phyloP scores from a whole-genome alignment of 106 monocot species.

The Iris macrosiphon region DNA sequence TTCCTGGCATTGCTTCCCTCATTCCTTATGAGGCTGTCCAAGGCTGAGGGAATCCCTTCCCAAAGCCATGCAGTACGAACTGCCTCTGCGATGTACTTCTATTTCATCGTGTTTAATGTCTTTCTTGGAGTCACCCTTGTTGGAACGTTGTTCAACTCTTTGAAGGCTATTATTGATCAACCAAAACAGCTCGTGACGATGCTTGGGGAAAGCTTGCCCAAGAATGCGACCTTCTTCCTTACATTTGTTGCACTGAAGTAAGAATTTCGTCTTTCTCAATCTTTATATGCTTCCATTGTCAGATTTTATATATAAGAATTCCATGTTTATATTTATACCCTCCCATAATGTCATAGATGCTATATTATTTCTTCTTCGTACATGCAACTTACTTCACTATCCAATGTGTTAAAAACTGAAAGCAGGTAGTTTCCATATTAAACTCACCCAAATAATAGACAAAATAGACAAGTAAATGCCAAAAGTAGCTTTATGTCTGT shows the following conservation, averaged over 20 bases:
- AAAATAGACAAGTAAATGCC: too few relatives aligned
- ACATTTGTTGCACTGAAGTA: constrained; percentile 90
- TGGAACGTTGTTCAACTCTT: constrained; percentile 39
- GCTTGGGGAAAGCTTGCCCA: constrained; percentile 57
- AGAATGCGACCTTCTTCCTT: constrained; percentile 77
- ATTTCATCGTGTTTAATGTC: constrained; percentile 85
- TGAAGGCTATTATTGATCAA: constrained; percentile 41
- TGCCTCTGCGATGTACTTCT: constrained; percentile 83
- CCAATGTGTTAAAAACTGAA: too few relatives aligned
- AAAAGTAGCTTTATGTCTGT: too few relatives aligned
- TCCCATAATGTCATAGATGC: too few relatives aligned
- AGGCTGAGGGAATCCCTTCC: constrained; percentile 62
- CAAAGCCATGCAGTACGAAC: constrained; percentile 57
- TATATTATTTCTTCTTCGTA: too few relatives aligned
- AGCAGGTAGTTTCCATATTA: too few relatives aligned
- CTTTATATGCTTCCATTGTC: too few relatives aligned
- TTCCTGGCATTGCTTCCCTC: constrained; percentile 75
- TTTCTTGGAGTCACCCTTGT: constrained; percentile 74
- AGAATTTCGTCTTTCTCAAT: not conserved
- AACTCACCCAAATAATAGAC: too few relatives aligned
- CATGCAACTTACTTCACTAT: too few relatives aligned
- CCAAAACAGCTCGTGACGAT: constrained; percentile 31
- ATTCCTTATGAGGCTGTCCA: constrained; percentile 73
- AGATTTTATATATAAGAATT: too few relatives aligned
- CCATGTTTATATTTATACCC: too few relatives aligned